phyloP scores from a whole-genome alignment of 169 alveolate genomes.

The Miamiensis avidus region DNA sequence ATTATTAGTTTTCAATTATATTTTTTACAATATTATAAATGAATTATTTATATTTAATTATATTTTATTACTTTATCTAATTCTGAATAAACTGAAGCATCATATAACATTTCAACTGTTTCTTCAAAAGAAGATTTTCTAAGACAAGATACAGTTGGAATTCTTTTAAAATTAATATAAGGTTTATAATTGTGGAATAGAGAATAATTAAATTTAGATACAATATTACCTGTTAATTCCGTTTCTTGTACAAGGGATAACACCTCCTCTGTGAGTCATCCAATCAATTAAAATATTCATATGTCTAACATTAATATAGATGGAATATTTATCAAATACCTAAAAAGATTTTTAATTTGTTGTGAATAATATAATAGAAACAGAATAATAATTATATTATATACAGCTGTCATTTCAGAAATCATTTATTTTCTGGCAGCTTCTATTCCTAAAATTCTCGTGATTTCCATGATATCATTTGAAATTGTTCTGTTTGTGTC shows the following conservation, averaged over 20 bases:
- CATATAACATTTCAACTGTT: constrained; percentile 98
- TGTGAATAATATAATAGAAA: not conserved
- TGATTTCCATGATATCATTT: constrained; percentile 97
- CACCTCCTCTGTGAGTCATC: constrained; percentile 99
- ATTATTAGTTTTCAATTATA: no score
- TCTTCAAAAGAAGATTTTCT: constrained; percentile 99
- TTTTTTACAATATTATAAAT: no score
- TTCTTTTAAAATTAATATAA: no score
- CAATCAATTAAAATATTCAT: constrained; percentile 97
- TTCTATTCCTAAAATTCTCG: constrained; percentile 97
- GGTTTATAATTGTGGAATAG: no score
- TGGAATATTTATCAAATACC: constrained; percentile 92
- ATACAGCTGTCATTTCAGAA: constrained; percentile 92
- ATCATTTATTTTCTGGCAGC: constrained; percentile 98
- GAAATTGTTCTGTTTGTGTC: constrained; percentile 94
- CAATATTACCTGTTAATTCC: no score
- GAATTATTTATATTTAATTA: no score
- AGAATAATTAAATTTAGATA: no score
- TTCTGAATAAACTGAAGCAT: constrained; percentile 98
- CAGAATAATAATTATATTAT: not conserved
- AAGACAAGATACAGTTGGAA: constrained; percentile 96
- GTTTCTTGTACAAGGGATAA: constrained; percentile 99
- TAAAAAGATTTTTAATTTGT: constrained; percentile 69
- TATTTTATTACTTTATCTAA: constrained; percentile 49
- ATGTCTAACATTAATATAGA: constrained; percentile 99